These are phyloP conservation scores for Candida namnaoensis DNA, from an alignment of 805 yeast genomes.

Conservation along the genomic window DNA sequence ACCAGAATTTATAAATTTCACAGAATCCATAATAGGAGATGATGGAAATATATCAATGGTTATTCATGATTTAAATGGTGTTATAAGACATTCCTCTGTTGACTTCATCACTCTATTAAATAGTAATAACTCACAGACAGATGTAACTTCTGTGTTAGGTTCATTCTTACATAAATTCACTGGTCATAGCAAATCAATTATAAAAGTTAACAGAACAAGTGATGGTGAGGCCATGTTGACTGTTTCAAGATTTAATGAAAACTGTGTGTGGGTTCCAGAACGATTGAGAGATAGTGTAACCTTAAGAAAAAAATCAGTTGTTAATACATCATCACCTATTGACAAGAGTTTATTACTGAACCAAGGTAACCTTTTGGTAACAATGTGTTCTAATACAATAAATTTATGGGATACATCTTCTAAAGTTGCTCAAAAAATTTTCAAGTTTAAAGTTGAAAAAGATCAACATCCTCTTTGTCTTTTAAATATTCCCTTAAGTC, in stretches of 20 bases:
- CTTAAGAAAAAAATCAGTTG: constrained; percentile 27
- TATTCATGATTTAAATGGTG: constrained; percentile 36
- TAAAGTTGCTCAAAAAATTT: constrained; percentile 14
- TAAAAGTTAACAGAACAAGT: constrained; percentile 53
- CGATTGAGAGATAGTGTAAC: constrained; percentile 23
- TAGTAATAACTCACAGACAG: constrained; percentile 4
- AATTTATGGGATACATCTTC: constrained; percentile 54
- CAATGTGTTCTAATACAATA: constrained; percentile 34
- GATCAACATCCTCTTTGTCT: constrained; percentile 17
- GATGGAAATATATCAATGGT: constrained; percentile 27
- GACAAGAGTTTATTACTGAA: constrained; percentile 39
- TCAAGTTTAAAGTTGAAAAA: constrained; percentile 10
- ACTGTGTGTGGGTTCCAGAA: constrained; percentile 50
- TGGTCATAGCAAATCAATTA: constrained; percentile 82
- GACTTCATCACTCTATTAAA: constrained; percentile 15
- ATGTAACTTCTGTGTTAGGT: constrained; percentile 7
- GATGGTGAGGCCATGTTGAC: constrained; percentile 57
- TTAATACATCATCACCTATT: constrained; percentile 38
- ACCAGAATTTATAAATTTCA: constrained; percentile 25
- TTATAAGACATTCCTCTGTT: constrained; percentile 23
- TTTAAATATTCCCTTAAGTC: constrained; percentile 24
- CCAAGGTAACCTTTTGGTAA: constrained; percentile 35
- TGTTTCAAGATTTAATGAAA: constrained; percentile 52
- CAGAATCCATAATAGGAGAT: constrained; percentile 20
- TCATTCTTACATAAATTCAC: constrained; percentile 51